phyloP scores from a whole-genome alignment of 306 rosid species.

The Lathyrus sativus region DNA sequence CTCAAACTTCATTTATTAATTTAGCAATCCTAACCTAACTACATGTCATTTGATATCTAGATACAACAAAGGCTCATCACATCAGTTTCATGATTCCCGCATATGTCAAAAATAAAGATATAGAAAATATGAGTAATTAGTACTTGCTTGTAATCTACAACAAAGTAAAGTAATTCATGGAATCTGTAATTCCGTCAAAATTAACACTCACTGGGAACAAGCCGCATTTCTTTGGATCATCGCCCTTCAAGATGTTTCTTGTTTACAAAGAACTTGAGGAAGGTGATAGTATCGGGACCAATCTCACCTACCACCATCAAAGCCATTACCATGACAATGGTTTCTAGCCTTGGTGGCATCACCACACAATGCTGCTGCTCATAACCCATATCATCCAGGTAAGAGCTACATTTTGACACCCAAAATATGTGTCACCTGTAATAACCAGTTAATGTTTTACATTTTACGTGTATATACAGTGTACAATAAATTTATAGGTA shows the following conservation, averaged over 20 bases:
- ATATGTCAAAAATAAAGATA: neutral
- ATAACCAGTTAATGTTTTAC: constrained; percentile 68
- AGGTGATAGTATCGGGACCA: constrained; percentile 30
- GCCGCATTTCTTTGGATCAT: constrained; percentile 33
- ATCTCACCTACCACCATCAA: constrained; percentile 43
- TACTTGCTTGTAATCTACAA: constrained; percentile 38
- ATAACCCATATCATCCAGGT: constrained; percentile 44
- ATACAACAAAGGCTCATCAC: constrained; percentile 45
- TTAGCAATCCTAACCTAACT: constrained; percentile 31
- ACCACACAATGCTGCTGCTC: constrained; percentile 31
- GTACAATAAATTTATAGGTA: constrained; percentile 45
- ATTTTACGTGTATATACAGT: constrained; percentile 69
- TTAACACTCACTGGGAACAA: constrained; percentile 17
- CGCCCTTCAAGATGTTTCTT: constrained; percentile 24
- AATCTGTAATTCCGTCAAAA: constrained; percentile 29
- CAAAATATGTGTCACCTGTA: constrained; percentile 57
- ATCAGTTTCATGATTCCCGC: constrained; percentile 38
- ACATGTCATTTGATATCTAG: constrained; percentile 40
- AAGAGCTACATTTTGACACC: constrained; percentile 42
- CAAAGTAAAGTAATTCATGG: constrained; percentile 29
- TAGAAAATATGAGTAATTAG: constrained; percentile 26
- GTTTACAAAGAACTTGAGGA: constrained; percentile 25
- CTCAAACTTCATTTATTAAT: constrained; percentile 10
- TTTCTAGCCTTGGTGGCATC: constrained; percentile 31
- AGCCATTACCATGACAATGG: constrained; percentile 30